phyloP scores from a whole-genome alignment of 2,329 filamentous ascomycete species.

The Fusarium robinianum region DNA sequence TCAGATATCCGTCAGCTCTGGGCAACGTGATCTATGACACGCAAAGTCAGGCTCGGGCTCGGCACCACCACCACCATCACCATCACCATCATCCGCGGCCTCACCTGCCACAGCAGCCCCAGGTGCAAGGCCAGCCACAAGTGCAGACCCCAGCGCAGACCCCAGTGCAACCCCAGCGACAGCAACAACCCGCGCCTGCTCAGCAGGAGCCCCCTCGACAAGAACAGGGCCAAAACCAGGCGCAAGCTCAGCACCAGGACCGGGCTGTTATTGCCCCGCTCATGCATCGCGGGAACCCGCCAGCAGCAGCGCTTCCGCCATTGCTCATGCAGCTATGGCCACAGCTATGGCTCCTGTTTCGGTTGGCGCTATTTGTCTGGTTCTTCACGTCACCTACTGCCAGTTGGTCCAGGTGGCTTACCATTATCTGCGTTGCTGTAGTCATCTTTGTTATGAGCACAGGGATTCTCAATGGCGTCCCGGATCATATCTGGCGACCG shows the following conservation, averaged over 20 bases:
- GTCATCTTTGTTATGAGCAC: conserved; percentile 64
- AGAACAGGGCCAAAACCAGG: conserved; percentile 22
- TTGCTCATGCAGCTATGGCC: conserved; percentile 53
- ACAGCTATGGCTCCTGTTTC: conserved; percentile 65
- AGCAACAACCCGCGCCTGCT: conserved; percentile 26
- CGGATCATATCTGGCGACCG: conserved; percentile 60
- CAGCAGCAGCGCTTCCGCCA: conserved; percentile 40
- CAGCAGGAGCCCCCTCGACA: conserved; percentile 36
- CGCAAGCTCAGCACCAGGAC: conserved; percentile 26
- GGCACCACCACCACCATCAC: conserved; percentile 36
- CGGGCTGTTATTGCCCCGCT: conserved; percentile 26
- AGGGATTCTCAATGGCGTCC: conserved; percentile 60
- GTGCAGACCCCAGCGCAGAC: conserved; percentile 15
- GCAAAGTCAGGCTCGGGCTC: conserved; percentile 26
- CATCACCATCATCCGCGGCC: conserved; percentile 29
- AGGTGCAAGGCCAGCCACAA: conserved; percentile 16
- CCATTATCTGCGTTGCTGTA: conserved; percentile 57
- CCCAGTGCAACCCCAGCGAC: conserved; percentile 23
- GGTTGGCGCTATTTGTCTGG: conserved; percentile 65
- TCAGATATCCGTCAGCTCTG: conserved; percentile 29
- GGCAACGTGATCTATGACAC: conserved; percentile 21
- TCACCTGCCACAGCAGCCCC: conserved; percentile 20
- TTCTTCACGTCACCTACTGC: conserved; percentile 64
- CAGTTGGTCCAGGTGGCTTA: conserved; percentile 63
- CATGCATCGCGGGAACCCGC: conserved; percentile 48